phyloP scores from a whole-genome alignment of 768 basidiomycete species.

The Boletus insuetus region DNA sequence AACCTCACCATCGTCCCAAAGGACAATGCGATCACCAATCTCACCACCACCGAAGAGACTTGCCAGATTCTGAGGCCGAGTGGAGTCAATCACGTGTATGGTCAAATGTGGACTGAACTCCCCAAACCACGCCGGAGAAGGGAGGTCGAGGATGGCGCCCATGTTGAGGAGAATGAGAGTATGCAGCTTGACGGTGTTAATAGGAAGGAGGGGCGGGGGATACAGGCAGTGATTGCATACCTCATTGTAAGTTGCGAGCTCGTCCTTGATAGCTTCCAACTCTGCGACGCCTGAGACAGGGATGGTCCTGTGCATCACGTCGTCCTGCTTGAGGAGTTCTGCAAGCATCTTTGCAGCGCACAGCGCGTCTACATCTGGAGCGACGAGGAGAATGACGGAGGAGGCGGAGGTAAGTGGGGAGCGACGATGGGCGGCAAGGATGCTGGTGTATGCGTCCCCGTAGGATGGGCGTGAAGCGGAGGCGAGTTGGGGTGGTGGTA shows the following conservation, averaged over 20 bases:
- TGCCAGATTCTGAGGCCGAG: conserved; percentile 83
- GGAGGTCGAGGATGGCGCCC: conserved; percentile 83
- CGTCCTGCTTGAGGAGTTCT: conserved; percentile 88
- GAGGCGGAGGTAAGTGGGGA: conserved; percentile 77
- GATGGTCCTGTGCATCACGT: conserved; percentile 84
- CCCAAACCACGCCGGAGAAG: conserved; percentile 73
- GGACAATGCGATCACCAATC: conserved; percentile 67
- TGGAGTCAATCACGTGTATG: conserved; percentile 93
- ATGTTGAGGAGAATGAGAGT: conserved; percentile 91
- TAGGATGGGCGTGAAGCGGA: conserved; percentile 61
- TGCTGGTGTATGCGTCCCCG: conserved; percentile 66
- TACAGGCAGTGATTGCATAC: conserved; percentile 37
- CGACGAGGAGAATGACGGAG: conserved; percentile 81
- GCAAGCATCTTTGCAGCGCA: conserved; percentile 90
- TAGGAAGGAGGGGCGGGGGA: not conserved
- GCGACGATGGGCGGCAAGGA: conserved; percentile 68
- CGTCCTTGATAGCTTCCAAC: conserved; percentile 61
- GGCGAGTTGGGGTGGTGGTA: conserved; percentile 69
- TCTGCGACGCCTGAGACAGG: conserved; percentile 87
- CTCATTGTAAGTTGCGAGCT: conserved; percentile 65
- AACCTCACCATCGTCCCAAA: conserved; percentile 92
- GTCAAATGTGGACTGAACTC: conserved; percentile 59
- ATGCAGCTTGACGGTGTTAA: conserved; percentile 54
- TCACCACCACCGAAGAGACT: conserved; percentile 77
- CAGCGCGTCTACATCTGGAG: conserved; percentile 89